Evolutionary conservation across 345 rosid species (phyloP), one percentile per base, ranked within the genome.

Genomic region (Stellera chamaejasme): DNA sequence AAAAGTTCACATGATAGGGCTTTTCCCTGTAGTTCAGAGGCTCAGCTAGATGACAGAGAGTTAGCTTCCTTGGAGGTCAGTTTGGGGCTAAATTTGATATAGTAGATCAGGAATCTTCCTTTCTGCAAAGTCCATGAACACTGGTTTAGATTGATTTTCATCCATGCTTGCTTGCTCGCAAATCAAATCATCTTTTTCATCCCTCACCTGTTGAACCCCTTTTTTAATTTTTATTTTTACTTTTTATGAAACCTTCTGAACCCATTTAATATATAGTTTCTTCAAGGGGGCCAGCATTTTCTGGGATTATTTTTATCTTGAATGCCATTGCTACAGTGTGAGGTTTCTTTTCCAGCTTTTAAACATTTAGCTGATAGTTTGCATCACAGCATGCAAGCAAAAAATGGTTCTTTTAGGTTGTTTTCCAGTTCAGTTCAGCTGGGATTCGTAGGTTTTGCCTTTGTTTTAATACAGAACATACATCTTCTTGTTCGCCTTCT

Each of bases 11-110:
- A 8, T 69, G 62, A 80, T 23, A 55, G 69, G 23, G 68, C 58
- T 10, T 69, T 39, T 39, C 26, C 27, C 15, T 63, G 59, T 65
- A 57, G 60, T 54, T 62, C 60, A 39, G 73, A 56, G 61, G 49
- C 45, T 57, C 76, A 63, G 62, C 51, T 59, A 54, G 75, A 70
- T 62, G 32, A 53, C 57, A 26, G 51, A 58, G 63, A 32, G 48
- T 49, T 52, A 65, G 58, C 44, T 68, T 52, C 66, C 19, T 49
- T 54, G 23, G 67, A 78, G 87, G 93, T 85, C 58, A 50, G 74
- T 66, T 54, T 10, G 53, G 49, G 60, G 8, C 10, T 15, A 4
- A 23, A 54, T 59, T 26, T 19, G 19, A 25, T 59, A 28, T 19
- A 26, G 2, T 60, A 26, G 36, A 48, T 53, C 46, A 8, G 53